phyloP scores from a whole-genome alignment of 2,329 filamentous ascomycete genomes.

The Aspergillus uvarum region DNA sequence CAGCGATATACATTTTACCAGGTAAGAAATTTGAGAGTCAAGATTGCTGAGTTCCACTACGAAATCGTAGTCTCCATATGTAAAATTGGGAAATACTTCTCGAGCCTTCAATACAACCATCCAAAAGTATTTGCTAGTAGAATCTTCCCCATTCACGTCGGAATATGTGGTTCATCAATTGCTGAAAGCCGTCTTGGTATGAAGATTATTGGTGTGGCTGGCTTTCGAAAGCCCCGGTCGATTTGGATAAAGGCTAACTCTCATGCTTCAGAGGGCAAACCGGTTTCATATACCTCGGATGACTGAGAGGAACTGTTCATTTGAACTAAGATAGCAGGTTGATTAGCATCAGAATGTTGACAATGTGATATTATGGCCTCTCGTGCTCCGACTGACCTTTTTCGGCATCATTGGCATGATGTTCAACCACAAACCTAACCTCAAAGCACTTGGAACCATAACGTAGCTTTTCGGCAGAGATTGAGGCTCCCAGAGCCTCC shows the following conservation, averaged over 20 bases:
- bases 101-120: too few relatives aligned
- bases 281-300: not conserved
- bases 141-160: too few relatives aligned
- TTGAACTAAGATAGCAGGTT: not conserved
- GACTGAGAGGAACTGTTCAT: not conserved
- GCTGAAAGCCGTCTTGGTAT: not conserved
- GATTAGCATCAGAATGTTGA: not conserved
- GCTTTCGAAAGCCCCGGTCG: not conserved
- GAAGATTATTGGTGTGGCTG: not conserved
- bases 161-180: too few relatives aligned
- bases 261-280: not conserved
- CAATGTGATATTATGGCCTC: not conserved
- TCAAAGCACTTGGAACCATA: not conserved
- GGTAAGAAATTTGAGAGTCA: too few relatives aligned
- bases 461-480: not conserved
- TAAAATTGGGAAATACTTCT: too few relatives aligned
- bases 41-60: too few relatives aligned
- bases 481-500: not conserved
- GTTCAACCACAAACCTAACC: not conserved
- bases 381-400: not conserved
- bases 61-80: too few relatives aligned
- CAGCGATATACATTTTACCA: too few relatives aligned
- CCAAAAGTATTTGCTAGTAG: too few relatives aligned
- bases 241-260: not conserved
- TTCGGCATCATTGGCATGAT: not conserved